Evolutionary conservation across 768 basidiomycete species (phyloP).

Genomic region (Suillus weaverae): DNA sequence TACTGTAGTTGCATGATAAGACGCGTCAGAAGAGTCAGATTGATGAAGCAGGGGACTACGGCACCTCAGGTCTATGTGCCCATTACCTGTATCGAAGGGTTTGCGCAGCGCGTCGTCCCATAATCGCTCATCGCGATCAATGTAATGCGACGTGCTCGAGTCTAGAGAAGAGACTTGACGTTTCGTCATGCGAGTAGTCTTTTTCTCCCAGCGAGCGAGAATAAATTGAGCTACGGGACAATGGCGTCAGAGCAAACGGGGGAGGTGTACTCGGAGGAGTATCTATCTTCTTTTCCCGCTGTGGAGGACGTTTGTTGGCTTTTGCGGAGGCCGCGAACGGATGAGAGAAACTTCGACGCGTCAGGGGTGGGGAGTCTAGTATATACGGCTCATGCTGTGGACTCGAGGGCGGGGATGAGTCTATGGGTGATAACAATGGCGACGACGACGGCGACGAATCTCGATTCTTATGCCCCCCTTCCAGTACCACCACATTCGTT

Average conservation of each 20-base stretch:
- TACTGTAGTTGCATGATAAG: no score
- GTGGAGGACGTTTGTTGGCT: conserved; percentile 40
- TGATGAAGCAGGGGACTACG: conserved; percentile 14
- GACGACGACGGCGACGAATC: conserved; percentile 55
- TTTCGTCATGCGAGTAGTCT: conserved; percentile 18
- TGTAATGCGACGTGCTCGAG: conserved; percentile 17
- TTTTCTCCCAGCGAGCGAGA: conserved; percentile 29
- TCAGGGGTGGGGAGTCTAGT: conserved; percentile 32
- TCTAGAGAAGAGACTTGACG: conserved; percentile 11
- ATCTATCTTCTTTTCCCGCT: conserved; percentile 43
- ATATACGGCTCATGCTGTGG: conserved; percentile 27
- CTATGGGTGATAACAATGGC: conserved; percentile 37
- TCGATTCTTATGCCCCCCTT: conserved; percentile 69
- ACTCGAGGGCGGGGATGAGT: conserved; percentile 40
- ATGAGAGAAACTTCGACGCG: conserved; percentile 29
- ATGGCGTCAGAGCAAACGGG: conserved; percentile 13
- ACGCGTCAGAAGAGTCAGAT: conserved; percentile 1
- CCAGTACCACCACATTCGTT: conserved; percentile 54
- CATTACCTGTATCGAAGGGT: conserved; percentile 48
- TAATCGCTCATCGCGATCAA: conserved; percentile 35
- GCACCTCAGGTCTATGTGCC: conserved; percentile 57
- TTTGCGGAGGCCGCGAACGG: conserved; percentile 64
- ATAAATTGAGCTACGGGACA: conserved; percentile 10
- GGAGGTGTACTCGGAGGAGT: conserved; percentile 23
- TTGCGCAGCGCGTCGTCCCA: conserved; percentile 50